phyloP scores from a whole-genome alignment of 1,284 basidiomycete genomes.

The Volvariella surrecta region DNA sequence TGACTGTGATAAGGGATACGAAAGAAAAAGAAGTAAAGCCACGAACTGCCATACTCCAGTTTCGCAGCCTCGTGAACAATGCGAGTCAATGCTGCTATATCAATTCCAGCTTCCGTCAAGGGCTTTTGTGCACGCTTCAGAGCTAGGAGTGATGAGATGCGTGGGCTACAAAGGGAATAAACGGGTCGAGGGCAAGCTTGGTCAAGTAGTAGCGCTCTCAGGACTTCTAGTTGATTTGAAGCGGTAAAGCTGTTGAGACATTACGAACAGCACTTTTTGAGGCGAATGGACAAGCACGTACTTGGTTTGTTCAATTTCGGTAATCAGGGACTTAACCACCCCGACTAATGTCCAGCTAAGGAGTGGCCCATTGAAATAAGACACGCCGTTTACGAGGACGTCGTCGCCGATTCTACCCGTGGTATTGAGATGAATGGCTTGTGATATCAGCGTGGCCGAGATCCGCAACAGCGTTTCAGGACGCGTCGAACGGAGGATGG shows the following conservation, averaged over 20 bases:
- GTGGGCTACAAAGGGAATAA: conserved; percentile 51
- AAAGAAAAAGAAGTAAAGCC: neutral
- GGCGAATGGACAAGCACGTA: conserved; percentile 22
- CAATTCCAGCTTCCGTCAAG: neutral
- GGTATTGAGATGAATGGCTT: conserved; percentile 43
- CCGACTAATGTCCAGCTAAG: conserved; percentile 75
- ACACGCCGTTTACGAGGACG: conserved; percentile 60
- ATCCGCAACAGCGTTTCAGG: conserved; percentile 60
- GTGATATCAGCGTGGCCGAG: conserved; percentile 54
- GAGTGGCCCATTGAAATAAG: conserved; percentile 65
- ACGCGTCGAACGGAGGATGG: conserved; percentile 62
- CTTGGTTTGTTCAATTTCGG: conserved; percentile 52
- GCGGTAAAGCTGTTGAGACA: conserved; percentile 29
- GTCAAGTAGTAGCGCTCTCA: conserved; percentile 58
- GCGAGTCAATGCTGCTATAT: neutral
- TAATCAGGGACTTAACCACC: conserved; percentile 53
- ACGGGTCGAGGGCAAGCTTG: conserved; percentile 58
- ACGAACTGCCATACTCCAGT: neutral
- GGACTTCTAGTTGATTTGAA: conserved; percentile 45
- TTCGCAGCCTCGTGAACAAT: neutral
- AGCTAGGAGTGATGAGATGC: conserved; percentile 42
- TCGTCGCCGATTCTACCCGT: conserved; percentile 56
- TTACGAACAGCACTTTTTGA: too few species aligned
- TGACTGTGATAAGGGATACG: neutral
- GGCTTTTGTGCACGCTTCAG: neutral